Evolutionary conservation across 208 protist genomes (phyloP).

Genomic region (Angomonas ambiguus): DNA sequence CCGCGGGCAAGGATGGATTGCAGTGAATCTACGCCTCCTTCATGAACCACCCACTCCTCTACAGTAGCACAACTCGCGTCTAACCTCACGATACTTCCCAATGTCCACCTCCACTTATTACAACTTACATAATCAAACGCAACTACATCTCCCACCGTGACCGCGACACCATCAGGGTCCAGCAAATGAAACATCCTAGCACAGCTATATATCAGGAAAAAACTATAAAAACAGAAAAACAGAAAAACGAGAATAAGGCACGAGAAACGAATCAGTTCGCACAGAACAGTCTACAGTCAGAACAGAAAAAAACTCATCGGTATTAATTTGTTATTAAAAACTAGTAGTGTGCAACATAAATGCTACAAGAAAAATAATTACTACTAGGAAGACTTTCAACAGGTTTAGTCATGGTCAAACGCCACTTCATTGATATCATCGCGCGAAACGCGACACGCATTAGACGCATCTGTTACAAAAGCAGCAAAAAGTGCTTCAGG

Average conservation of each 20-base stretch:
- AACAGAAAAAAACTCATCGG: not conserved
- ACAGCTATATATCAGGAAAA: not conserved
- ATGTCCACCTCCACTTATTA: slow-evolving; percentile 56
- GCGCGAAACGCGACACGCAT: slow-evolving; percentile 59
- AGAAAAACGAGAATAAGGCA: not conserved
- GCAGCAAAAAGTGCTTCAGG: slow-evolving; percentile 56
- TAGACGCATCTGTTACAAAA: slow-evolving; percentile 56
- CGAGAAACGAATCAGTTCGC: not conserved
- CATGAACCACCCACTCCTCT: slow-evolving; percentile 52
- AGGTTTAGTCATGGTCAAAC: slow-evolving; percentile 30
- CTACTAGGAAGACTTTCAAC: not conserved
- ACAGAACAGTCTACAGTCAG: not conserved
- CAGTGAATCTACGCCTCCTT: slow-evolving; percentile 36
- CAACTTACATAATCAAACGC: slow-evolving; percentile 57
- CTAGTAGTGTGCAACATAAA: slow-evolving; percentile 11
- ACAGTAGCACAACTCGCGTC: slow-evolving; percentile 34
- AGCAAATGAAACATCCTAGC: slow-evolving; percentile 19
- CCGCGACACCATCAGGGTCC: slow-evolving; percentile 15
- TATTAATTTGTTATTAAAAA: not conserved
- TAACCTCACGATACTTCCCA: slow-evolving; percentile 45
- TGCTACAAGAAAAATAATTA: slow-evolving; percentile 10
- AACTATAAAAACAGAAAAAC: slow-evolving; percentile 3
- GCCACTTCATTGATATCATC: slow-evolving; percentile 43
- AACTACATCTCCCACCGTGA: slow-evolving; percentile 45
- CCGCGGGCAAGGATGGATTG: slow-evolving; percentile 46